Conservation (phyloP, 371 early-diverging fungal species). For the Spraguea lophii region DNA sequence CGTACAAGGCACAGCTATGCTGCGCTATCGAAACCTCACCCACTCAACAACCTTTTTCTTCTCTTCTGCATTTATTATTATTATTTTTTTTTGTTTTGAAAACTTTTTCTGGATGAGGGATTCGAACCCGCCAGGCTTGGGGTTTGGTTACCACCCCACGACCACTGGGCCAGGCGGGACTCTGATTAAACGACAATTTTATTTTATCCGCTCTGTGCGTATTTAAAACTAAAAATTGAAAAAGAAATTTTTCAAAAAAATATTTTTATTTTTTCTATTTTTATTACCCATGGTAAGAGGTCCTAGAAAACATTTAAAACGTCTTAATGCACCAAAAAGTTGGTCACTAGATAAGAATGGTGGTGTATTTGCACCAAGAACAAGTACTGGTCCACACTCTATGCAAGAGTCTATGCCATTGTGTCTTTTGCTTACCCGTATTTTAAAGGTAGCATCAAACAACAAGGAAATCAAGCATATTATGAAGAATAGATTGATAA, state of each 20-base stretch:
- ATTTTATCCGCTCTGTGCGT: too few species aligned
- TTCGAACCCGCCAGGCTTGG: too few species aligned
- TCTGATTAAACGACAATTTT: too few species aligned
- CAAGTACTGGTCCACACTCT: slow-evolving; percentile 95
- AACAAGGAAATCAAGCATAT: slow-evolving; percentile 83
- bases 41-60: too few species aligned
- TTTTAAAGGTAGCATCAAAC: slow-evolving; percentile 90
- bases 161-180: too few species aligned
- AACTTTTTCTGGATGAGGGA: too few species aligned
- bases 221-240: too few species aligned
- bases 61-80: too few species aligned
- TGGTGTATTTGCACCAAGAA: slow-evolving; percentile 87
- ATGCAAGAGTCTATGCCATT: slow-evolving; percentile 91
- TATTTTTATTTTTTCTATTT: slow-evolving; percentile 23
- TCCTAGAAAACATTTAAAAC: slow-evolving; percentile 98
- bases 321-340: slow-evolving; percentile 91
- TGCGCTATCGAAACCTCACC: too few species aligned
- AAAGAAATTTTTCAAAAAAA: slow-evolving; percentile 20
- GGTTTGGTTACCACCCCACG: too few species aligned
- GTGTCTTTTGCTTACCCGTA: slow-evolving; percentile 85
- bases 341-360: slow-evolving; percentile 99
- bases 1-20: too few species aligned
- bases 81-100: too few species aligned
- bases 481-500: slow-evolving; percentile 84
- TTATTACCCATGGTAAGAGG: slow-evolving; percentile 66